Base-by-base conservation (phyloP, 2,329 filamentous ascomycete genomes). In the Arthrobotrys sinensis region DNA sequence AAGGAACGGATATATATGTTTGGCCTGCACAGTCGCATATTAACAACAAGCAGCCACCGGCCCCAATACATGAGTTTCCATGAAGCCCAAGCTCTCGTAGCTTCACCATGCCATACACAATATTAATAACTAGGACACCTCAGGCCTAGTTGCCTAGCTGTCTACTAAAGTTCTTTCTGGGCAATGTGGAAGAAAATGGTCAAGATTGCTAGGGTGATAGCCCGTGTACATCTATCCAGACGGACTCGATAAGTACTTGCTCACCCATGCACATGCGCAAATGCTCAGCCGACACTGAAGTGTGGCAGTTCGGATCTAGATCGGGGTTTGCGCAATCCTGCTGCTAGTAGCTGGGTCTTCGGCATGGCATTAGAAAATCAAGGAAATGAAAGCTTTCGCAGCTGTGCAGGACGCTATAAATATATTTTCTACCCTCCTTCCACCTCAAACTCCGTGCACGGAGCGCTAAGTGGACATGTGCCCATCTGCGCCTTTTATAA, bases 271-370 rank as follows among this genome's bases (percentile, higher is more conserved):
- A 4, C 24, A 28, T 28, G 24, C 24, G 24, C 24, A 28, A 28
- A 28, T 60, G 19, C 34, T 60, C 36, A 43, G 55, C 55, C 34
- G 55, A 60, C 55, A 36, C 19, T 10, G 36, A 60, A 6, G 32
- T 60, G 16, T 40, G 16, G 32, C 10, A 24, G 53, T 24, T 60
- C 24, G 34, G 19, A 60, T 60, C 36, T 43, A 60, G 34, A 60
- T 60, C 55, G 55, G 16, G 55, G 55, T 36, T 60, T 60, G 55
- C 55, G 55, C 55, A 60, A 60, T 38, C 36, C 55, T 16, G 19
- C 45, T 48, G 19, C 16, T 2, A 14, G 19, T 43, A 36, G 8
- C 55, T 43, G 34, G 16, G 7, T 43, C n/a, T 16, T 40, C n/a
- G 36, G 8, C 36, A 43, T 34, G 11, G 19, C n/a, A 10, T 34